phyloP scores from a whole-genome alignment of 345 rosid species.

The Capsella bursapastoris region DNA sequence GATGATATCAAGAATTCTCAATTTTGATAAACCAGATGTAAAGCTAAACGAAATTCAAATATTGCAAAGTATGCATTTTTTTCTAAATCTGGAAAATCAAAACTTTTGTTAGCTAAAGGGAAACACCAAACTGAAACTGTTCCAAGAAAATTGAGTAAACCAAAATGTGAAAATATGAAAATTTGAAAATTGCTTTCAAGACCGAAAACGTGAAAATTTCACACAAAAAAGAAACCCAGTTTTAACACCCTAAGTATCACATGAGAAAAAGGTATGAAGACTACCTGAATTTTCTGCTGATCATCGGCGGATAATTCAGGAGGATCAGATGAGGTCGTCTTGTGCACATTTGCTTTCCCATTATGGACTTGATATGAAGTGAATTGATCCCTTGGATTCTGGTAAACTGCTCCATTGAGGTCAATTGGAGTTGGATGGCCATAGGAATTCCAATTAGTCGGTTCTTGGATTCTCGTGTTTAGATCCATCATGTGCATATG shows the following conservation, averaged over 20 bases:
- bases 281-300: slow-evolving; percentile 78
- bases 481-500: slow-evolving; percentile 55
- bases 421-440: slow-evolving; percentile 53
- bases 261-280: slow-evolving; percentile 5
- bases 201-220: background rate
- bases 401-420: slow-evolving; percentile 64
- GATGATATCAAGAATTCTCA: too few relatives aligned
- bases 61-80: background rate
- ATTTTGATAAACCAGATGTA: background rate
- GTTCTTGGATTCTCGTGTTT: slow-evolving; percentile 57
- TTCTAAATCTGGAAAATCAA: background rate
- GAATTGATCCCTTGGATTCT: slow-evolving; percentile 52
- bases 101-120: background rate
- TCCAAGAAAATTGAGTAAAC: background rate
- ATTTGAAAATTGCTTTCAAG: background rate
- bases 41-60: background rate
- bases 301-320: slow-evolving; percentile 65
- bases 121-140: slow-evolving; percentile 16
- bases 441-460: slow-evolving; percentile 41
- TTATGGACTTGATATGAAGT: slow-evolving; percentile 38
- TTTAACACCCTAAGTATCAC: slow-evolving; percentile 15
- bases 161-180: background rate
- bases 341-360: slow-evolving; percentile 49
- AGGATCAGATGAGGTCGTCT: slow-evolving; percentile 46
- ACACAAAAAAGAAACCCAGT: background rate